Conservation (phyloP, 2,329 filamentous ascomycete species). For the Cercospora berteroae region DNA sequence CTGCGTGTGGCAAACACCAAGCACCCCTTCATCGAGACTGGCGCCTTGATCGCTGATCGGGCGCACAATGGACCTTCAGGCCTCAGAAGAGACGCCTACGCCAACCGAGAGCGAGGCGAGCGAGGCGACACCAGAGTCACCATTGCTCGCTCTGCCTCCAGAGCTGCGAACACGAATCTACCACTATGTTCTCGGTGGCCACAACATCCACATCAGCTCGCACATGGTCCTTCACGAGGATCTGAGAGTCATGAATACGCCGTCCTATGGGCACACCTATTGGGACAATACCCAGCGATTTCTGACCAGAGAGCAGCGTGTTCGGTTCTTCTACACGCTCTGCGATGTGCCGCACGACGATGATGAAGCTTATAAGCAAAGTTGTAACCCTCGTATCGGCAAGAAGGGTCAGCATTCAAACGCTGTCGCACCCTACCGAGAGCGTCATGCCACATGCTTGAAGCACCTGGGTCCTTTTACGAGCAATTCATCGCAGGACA, state of each 20-base stretch:
- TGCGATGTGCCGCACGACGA: background rate
- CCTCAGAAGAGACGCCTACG: no score
- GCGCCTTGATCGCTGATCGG: background rate
- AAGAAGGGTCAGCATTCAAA: background rate
- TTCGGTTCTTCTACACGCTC: background rate
- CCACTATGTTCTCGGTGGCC: background rate
- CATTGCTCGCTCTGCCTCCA: background rate
- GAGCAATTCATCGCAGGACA: no score
- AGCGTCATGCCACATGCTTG: background rate
- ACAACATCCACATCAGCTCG: background rate
- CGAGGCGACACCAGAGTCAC: background rate
- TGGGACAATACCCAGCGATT: no score
- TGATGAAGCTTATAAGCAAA: background rate
- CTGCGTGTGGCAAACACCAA: no score
- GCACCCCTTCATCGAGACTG: background rate
- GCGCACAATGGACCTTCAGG: no score
- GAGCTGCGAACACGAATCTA: background rate
- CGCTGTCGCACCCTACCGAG: background rate
- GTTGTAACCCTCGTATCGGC: background rate
- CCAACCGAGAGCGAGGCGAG: background rate
- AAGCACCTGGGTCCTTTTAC: background rate
- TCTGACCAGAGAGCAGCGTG: background rate
- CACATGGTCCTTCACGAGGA: background rate
- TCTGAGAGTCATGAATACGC: background rate
- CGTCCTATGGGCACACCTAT: no score